A percentile compares a stretch with the other conserved stretches of the same genome.
These are phyloP conservation scores for Luzula sylvatica DNA, from an alignment of 176 grass and related monocot genomes.

Conservation along the genomic window DNA sequence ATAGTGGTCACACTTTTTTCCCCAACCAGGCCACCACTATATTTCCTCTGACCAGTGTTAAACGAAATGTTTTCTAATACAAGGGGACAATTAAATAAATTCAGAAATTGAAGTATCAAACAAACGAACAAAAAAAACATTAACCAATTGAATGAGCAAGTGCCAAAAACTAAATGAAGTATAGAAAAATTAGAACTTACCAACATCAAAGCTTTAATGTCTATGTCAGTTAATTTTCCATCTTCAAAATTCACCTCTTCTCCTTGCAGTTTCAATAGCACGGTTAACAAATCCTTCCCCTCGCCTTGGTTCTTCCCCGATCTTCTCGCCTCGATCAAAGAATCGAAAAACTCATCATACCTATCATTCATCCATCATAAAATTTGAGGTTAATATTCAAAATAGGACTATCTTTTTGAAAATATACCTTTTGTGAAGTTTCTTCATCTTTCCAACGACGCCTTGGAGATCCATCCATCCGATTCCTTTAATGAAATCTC, in stretches of 20 bases:
- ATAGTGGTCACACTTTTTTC: too few relatives aligned
- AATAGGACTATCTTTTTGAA: not conserved
- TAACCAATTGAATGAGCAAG: too few relatives aligned
- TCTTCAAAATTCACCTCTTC: conserved; percentile 11
- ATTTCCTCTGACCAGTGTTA: too few relatives aligned
- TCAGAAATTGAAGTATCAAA: too few relatives aligned
- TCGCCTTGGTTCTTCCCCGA: not conserved
- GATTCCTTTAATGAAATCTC: conserved; percentile 46
- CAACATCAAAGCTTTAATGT: conserved; percentile 61
- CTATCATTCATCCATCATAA: not conserved
- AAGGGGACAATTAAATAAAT: too few relatives aligned
- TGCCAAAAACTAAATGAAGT: too few relatives aligned
- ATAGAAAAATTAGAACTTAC: conserved; percentile 24
- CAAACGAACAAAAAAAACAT: too few relatives aligned
- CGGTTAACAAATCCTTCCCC: conserved; percentile 23
- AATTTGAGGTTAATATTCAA: not conserved
- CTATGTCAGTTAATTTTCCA: conserved; percentile 26
- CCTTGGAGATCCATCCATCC: conserved; percentile 46
- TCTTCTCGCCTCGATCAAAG: conserved; percentile 36
- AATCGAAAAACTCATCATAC: conserved; percentile 49
- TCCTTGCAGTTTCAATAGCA: conserved; percentile 32
- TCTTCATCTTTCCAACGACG: conserved; percentile 45
- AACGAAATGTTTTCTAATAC: too few relatives aligned
- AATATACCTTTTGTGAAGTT: conserved; percentile 33
- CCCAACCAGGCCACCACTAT: too few relatives aligned